Base-by-base conservation (phyloP, 2,329 filamentous ascomycete species). In the Colletotrichum paranaense region DNA sequence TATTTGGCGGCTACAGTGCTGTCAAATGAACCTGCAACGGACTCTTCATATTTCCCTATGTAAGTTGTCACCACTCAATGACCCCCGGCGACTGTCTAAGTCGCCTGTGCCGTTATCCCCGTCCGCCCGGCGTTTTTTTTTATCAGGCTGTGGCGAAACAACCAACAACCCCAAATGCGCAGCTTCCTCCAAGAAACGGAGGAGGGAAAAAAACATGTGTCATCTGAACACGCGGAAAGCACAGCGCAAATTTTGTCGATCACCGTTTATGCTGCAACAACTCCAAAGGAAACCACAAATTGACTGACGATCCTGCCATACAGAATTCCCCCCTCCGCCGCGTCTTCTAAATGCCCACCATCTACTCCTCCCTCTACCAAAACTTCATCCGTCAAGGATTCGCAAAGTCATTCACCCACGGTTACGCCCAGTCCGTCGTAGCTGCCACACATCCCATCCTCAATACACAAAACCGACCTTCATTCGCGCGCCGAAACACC, bases 21-120 rank as follows among this genome's bases (percentile, higher is more conserved):
- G 95, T 97, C 94, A 96, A 95, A 98, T 98, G 95, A 98, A 97
- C 95, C 95, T 98, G 95, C 95, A 95, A 87, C 87, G 85, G 86
- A 86, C 85, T 82, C 86, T 87, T 82, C 81, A 86, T 86, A 85
- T 89, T 87, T 87, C 88, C 88, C 84, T 87, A 87, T 87, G 92
- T 94, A 89, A 86, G 90, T 66, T 46, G 19, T 52, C 24, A 35
- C 24, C 19, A 4, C 12, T 22, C 32, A 24, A 30, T 30, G 4
- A 22, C 24, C 60, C 42, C 46, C n/a, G n/a, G 22, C 46, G 9
- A 4, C 67, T 24, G 66, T 28, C 30, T 53, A 22, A 28, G 30
- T 8, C 8, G 55, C n/a, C 35, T 19, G 24, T 52, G 38, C 52
- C 9, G 16, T 38, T 38, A 42, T 46, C 42, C 42, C 68, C 62